Evolutionary conservation across 192 early-diverging fungal species (phyloP), one percentile per base, ranked within the genome.

Genomic region (Gryganskiella cystojenkinii): DNA sequence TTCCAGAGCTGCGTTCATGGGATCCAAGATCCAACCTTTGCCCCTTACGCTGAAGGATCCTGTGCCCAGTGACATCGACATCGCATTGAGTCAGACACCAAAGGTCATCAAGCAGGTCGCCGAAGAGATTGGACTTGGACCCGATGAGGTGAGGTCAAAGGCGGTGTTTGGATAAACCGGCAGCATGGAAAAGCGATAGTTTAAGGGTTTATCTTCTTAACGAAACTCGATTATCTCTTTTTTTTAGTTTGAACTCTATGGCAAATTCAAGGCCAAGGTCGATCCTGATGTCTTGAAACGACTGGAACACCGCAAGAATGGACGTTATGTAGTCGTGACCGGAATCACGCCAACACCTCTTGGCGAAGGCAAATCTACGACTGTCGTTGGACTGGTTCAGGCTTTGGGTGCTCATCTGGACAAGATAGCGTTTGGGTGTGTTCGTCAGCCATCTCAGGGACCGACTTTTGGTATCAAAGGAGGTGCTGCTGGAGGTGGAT

Each of bases 381-480:
- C 95, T 13, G 93, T 95, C 11, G 92, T 99, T 61, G 98, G 98
- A 30, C 90, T 99, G 45, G 87, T 90, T 28, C 98, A 99, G 78
- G 94, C 98, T 3, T 84, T 99, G n/a, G 97, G 96, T 44, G 96
- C 98, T 15, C 94, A 98, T 55, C 83, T 96, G 64, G 87, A 91
- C 49, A 92, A 92, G 71, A 85, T 89, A 30, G 92, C 93, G 0
- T 96, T 98, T 83, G 96, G 96, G 11, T 98, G 96, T 86, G 96
- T 99, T 19, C 90, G 98, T 30, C 98, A 99, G 81, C 98, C 98
- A n/a, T 98, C 96, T 44, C 96, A 98, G 79, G 98, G 98, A 34
- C 98, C 98, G 24, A 99, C 98, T 5, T 98, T 99, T 78, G 98
- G 98, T 47, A 98, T 99, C 85, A 99, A 99, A 81, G 98, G 98